These are phyloP conservation scores for Micromonas commoda DNA, from an alignment of 139 green algal genomes.

Conservation along the genomic window DNA sequence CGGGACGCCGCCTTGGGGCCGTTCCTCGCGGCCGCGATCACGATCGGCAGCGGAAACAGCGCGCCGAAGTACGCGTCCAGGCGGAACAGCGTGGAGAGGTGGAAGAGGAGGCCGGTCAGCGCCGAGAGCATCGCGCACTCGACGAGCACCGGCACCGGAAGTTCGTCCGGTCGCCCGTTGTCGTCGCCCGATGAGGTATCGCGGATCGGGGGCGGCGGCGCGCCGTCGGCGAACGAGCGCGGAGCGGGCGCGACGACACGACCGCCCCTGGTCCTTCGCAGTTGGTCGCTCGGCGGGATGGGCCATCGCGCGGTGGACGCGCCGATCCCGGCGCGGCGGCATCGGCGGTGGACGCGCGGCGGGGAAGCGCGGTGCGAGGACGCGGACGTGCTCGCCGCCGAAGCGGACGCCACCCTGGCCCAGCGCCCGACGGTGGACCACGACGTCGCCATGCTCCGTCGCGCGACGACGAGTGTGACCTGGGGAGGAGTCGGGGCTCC, in stretches of 20 bases:
- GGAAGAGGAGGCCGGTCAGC: slow-evolving; percentile 17
- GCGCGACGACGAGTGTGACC: not conserved
- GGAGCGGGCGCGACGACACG: too few species aligned
- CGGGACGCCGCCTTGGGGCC: not conserved
- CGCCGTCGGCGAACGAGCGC: too few species aligned
- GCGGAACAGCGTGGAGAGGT: slow-evolving; percentile 6
- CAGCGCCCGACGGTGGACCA: not conserved
- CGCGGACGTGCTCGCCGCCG: not conserved
- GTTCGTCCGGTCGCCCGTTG: not conserved
- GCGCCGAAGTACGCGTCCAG: slow-evolving; percentile 17
- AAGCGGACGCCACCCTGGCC: not conserved
- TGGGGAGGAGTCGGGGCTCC: not conserved
- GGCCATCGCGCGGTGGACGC: too few species aligned
- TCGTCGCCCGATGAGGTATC: too few species aligned
- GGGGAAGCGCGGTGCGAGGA: too few species aligned
- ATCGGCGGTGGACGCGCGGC: too few species aligned
- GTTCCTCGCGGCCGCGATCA: slow-evolving; percentile 10
- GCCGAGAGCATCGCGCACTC: slow-evolving; percentile 18
- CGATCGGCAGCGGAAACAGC: slow-evolving; percentile 16
- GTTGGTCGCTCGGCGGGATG: too few species aligned
- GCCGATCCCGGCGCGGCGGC: too few species aligned
- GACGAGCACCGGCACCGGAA: slow-evolving; percentile 11
- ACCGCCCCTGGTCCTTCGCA: too few species aligned
- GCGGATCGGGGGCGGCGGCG: too few species aligned
- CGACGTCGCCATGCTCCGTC: not conserved